Percentiles rank a stretch among this genome's conserved stretches.
Conservation (phyloP, 2,329 filamentous ascomycete genomes). For the Cladophialophora bantiana region DNA sequence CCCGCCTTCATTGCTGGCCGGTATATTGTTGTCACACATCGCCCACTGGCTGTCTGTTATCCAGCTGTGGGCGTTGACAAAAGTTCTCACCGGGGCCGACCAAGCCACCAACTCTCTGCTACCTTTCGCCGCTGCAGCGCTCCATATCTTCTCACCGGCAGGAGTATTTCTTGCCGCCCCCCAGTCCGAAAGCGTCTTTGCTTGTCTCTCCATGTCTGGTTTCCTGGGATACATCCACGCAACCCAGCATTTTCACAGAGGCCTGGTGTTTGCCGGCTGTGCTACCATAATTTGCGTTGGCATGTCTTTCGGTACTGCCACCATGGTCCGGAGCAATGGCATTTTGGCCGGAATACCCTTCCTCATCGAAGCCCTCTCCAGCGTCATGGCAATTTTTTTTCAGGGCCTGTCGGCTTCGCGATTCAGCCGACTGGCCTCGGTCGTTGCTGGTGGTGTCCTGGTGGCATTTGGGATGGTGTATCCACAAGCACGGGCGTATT, state of each 20-base stretch:
- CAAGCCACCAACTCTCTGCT: constrained; percentile 52
- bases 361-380: constrained; percentile 64
- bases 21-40: constrained; percentile 72
- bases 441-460: constrained; percentile 70
- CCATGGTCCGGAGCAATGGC: constrained; percentile 82
- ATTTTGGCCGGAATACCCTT: constrained; percentile 81
- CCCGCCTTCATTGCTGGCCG: constrained; percentile 56
- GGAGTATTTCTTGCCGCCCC: constrained; percentile 89
- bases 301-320: constrained; percentile 73
- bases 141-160: constrained; percentile 86
- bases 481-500: constrained; percentile 79
- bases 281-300: constrained; percentile 52
- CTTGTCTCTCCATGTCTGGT: constrained; percentile 77
- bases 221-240: constrained; percentile 70
- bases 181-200: constrained; percentile 81
- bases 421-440: constrained; percentile 62
- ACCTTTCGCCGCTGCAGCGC: constrained; percentile 71
- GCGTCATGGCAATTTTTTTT: constrained; percentile 52
- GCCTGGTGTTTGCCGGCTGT: constrained; percentile 51
- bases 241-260: constrained; percentile 44
- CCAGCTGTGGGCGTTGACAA: constrained; percentile 59
- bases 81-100: constrained; percentile 34
- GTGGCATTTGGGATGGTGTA: constrained; percentile 71
- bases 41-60: constrained; percentile 79
- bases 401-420: constrained; percentile 48